These are phyloP conservation scores for Podosphaera fusca DNA, from an alignment of 2,329 filamentous ascomycete genomes.

Conservation along the genomic window DNA sequence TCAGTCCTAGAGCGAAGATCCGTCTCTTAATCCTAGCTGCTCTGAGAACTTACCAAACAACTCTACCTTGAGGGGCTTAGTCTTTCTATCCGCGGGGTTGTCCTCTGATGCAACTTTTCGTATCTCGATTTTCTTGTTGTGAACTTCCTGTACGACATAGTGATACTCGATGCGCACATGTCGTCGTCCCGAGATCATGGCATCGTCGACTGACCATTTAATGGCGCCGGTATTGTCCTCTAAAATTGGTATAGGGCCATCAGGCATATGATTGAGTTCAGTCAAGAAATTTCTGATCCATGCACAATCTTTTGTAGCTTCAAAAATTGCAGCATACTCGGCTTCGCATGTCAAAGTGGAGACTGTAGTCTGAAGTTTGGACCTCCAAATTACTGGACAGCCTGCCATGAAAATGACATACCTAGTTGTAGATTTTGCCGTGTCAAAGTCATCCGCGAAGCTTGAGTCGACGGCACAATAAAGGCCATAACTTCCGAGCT, in stretches of 20 bases:
- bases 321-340: neutral
- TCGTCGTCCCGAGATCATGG: neutral
- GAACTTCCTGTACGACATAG: neutral
- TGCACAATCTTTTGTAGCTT: neutral
- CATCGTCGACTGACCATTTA: neutral
- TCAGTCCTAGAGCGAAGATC: neutral
- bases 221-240: neutral
- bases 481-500: neutral
- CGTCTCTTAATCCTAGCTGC: neutral
- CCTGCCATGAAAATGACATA: too few species aligned
- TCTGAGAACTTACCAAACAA: neutral
- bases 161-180: neutral
- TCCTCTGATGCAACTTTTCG: neutral
- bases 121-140: neutral
- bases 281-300: neutral
- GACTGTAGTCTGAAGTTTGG: too few species aligned
- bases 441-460: neutral
- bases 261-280: neutral
- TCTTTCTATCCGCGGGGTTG: neutral
- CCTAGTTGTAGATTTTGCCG: too few species aligned
- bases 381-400: too few species aligned
- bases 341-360: too few species aligned
- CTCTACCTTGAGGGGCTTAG: neutral
- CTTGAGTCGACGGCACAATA: neutral
- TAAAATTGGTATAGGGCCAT: neutral